These are phyloP conservation scores for Casaregolazyma lundiana DNA, from an alignment of 1,139 yeast species.

Conservation along the genomic window DNA sequence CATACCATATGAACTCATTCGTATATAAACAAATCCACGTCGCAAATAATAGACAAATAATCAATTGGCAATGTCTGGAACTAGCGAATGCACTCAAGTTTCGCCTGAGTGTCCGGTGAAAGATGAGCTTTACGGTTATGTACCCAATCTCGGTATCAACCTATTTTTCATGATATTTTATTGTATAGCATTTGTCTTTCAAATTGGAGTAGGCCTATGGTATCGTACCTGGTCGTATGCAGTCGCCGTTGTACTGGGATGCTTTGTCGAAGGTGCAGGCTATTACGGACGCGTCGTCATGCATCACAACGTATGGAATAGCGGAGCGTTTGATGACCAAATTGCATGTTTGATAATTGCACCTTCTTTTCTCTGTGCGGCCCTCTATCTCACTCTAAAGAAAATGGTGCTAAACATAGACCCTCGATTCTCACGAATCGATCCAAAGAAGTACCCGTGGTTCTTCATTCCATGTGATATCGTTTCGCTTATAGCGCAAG, in stretches of 20 bases:
- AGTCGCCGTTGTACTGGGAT: constrained; percentile 32
- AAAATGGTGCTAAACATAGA: constrained; percentile 72
- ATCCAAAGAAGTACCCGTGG: constrained; percentile 73
- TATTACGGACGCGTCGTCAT: neutral
- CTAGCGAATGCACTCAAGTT: neutral
- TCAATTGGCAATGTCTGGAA: neutral
- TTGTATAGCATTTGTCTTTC: constrained; percentile 40
- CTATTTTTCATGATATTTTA: constrained; percentile 47
- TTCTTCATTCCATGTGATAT: constrained; percentile 45
- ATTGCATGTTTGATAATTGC: constrained; percentile 69
- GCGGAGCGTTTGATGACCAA: constrained; percentile 37
- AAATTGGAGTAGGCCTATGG: constrained; percentile 39
- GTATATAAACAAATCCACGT: no score
- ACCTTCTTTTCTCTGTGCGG: constrained; percentile 89
- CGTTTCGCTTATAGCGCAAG: constrained; percentile 40
- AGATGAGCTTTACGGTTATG: constrained; percentile 37
- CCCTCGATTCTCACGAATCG: constrained; percentile 51
- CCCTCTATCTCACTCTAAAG: constrained; percentile 72
- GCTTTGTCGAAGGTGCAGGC: neutral
- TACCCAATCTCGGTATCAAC: constrained; percentile 45
- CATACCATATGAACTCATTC: no score
- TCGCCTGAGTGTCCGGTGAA: neutral
- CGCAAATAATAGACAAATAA: no score
- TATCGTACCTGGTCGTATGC: constrained; percentile 75
- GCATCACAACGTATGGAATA: neutral